Evolutionary conservation across 106 monocot species (phyloP), one percentile per base, ranked within the genome.

Genomic region (Vanilla planifolia): DNA sequence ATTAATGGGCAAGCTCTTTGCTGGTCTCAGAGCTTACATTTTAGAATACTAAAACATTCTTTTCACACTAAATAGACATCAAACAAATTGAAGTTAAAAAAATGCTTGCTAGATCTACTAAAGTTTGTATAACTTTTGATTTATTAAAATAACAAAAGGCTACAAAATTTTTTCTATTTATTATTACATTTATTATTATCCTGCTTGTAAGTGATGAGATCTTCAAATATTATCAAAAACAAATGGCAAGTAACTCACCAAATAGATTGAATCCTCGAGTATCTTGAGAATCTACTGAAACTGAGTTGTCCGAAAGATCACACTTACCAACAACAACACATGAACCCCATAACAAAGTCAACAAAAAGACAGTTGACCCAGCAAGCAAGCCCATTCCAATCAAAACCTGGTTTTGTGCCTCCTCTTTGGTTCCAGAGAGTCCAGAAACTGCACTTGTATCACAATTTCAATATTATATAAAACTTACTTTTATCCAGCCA

Each of bases 381-480:
- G 94, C 89, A 73, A 94, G 89, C 75, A 94, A 75, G 36, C 94
- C 94, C 79, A 94, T 94, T 52, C 94, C 85, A 60, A 94, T 83
- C 57, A 89, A 61, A 37, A 94, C 94, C 75, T 94, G 94, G 27
- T 53, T 55, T 70, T 94, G 86, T 37, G 94, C 94, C 39, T 77
- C 77, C 62, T 89, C 89, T 74, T 65, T 89, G 68, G 67, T 89
- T 77, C 94, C 94, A 68, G 94, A 86, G 35, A 94, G 77, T 36
- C 94, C 94, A 58, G 94, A 94, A 33, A 80, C 94, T 94, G 76
- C 51, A 82, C 16, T 15, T 29, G n/a, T 5, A 53, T 53, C 53
- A 53, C 30, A 16, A 53, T 16, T 53, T 4, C n/a, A 15, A 11
- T 15, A 30, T 53, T 53, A 53, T 3, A n/a, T 13, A 15, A 6